Percentiles rank a stretch among this genome's conserved stretches.
These are phyloP conservation scores for Marvania coccoides DNA, from an alignment of 139 green algal genomes.

Conservation along the genomic window DNA sequence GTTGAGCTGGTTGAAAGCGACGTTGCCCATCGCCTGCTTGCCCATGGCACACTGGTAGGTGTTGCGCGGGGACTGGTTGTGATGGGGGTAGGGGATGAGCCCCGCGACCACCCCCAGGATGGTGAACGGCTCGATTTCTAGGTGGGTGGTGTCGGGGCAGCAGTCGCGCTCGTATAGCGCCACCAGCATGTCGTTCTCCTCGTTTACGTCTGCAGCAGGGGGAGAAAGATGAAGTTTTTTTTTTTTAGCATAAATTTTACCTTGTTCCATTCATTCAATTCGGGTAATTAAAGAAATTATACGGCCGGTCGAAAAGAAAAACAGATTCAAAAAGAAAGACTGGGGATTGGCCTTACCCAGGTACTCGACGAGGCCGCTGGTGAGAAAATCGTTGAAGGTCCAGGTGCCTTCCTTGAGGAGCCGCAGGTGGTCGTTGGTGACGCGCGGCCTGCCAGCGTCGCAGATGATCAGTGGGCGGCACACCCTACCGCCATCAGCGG, in stretches of 20 bases:
- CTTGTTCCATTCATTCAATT: too few species aligned
- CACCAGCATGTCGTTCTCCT: slow-evolving; percentile 92
- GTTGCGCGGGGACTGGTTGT: slow-evolving; percentile 99
- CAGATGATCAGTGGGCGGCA: slow-evolving; percentile 97
- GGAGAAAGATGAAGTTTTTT: too few species aligned
- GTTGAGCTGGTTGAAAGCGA: slow-evolving; percentile 92
- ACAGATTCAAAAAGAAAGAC: background rate
- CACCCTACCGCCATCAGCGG: slow-evolving; percentile 84
- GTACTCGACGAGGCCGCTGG: slow-evolving; percentile 90
- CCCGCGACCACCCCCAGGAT: slow-evolving; percentile 96
- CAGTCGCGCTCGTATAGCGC: slow-evolving; percentile 81
- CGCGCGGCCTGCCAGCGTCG: slow-evolving; percentile 73
- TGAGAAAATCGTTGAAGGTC: slow-evolving; percentile 77
- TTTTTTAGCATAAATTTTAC: too few species aligned
- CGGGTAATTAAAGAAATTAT: too few species aligned
- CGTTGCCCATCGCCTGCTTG: slow-evolving; percentile 99
- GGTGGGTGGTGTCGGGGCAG: slow-evolving; percentile 69
- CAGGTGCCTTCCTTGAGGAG: slow-evolving; percentile 43
- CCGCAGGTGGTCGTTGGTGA: slow-evolving; percentile 68
- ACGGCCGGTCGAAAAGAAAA: slow-evolving; percentile 3
- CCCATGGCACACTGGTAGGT: slow-evolving; percentile 99
- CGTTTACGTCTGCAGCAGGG: slow-evolving; percentile 75
- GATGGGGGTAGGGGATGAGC: slow-evolving; percentile 97
- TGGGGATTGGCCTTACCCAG: slow-evolving; percentile 68
- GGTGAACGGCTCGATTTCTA: slow-evolving; percentile 99